Conservation (phyloP, 345 rosid species). For the Iberis pinnata region DNA sequence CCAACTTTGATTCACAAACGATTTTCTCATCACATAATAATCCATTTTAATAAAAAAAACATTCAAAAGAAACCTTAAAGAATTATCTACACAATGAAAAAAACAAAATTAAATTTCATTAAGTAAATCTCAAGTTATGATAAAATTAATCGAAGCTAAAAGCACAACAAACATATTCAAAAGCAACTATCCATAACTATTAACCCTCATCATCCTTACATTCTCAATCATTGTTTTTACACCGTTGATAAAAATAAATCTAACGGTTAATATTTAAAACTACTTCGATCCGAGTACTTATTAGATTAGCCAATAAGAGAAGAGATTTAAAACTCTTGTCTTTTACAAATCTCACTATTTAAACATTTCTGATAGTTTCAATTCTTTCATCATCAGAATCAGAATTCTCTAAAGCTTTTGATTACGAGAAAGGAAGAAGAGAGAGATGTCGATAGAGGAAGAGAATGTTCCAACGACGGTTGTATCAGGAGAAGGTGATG, state of each 20-base stretch:
- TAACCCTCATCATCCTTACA: conserved; percentile 18
- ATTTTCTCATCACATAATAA: conserved; percentile 23
- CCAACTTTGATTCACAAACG: conserved; percentile 38
- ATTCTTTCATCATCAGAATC: conserved; percentile 27
- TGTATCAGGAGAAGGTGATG: conserved; percentile 37
- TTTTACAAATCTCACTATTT: conserved; percentile 40
- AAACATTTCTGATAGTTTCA: conserved; percentile 35
- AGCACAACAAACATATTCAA: conserved; percentile 56
- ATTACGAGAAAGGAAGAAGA: not conserved
- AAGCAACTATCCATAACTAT: conserved; percentile 25
- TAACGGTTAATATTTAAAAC: conserved; percentile 54
- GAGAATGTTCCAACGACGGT: conserved; percentile 29
- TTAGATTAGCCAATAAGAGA: conserved; percentile 42
- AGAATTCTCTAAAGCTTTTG: not conserved
- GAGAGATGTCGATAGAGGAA: conserved; percentile 24
- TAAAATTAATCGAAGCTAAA: conserved; percentile 37
- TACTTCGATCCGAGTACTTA: conserved; percentile 42
- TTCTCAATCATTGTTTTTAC: not conserved
- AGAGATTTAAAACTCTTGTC: conserved; percentile 35
- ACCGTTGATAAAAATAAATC: conserved; percentile 53
- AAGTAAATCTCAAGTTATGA: conserved; percentile 24
- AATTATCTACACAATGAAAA: conserved; percentile 28
- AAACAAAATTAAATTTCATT: conserved; percentile 22
- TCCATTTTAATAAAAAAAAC: not conserved
- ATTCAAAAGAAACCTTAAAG: conserved; percentile 44